phyloP scores from a whole-genome alignment of 208 protist species.

The Herpetomonas muscarum region DNA sequence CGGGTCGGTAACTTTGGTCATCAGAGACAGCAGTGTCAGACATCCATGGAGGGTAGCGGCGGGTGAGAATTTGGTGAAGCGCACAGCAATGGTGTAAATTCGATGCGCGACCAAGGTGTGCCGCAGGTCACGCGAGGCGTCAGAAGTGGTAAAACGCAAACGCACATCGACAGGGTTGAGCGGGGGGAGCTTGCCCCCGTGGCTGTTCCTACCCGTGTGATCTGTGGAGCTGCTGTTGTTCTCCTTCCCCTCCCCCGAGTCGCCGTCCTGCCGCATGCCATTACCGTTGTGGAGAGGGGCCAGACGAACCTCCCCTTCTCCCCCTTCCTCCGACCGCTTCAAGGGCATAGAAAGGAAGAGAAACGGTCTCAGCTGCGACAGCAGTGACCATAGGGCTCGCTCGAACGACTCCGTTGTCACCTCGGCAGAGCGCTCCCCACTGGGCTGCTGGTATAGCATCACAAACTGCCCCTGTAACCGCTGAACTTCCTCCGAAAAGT shows the following conservation, averaged over 20 bases:
- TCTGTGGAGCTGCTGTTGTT: too few species aligned
- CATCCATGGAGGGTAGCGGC: constrained; percentile 40
- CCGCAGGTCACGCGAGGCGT: constrained; percentile 22
- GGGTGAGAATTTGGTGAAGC: constrained; percentile 38
- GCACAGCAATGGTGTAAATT: constrained; percentile 50
- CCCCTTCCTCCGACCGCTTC: background rate
- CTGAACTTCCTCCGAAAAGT: background rate
- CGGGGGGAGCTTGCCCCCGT: background rate
- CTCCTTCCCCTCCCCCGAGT: too few species aligned
- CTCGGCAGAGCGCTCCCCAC: too few species aligned
- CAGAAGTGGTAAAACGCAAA: constrained; percentile 14
- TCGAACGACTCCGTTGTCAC: constrained; percentile 8
- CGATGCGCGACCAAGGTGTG: constrained; percentile 42
- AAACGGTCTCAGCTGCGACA: constrained; percentile 54
- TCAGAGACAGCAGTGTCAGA: constrained; percentile 50
- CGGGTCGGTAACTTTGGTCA: constrained; percentile 34
- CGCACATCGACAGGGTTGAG: constrained; percentile 5
- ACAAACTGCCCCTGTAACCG: background rate
- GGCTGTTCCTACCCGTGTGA: too few species aligned
- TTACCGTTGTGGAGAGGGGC: too few species aligned
- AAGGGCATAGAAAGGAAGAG: constrained; percentile 27
- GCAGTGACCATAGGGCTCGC: constrained; percentile 38
- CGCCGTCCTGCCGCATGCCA: too few species aligned
- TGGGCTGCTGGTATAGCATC: background rate
- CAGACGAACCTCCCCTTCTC: constrained; percentile 11